A percentile compares a stretch with the other conserved stretches of the same genome.
Evolutionary conservation across 2,329 filamentous ascomycete genomes (phyloP).

Genomic region (Knoxdaviesia capensis): DNA sequence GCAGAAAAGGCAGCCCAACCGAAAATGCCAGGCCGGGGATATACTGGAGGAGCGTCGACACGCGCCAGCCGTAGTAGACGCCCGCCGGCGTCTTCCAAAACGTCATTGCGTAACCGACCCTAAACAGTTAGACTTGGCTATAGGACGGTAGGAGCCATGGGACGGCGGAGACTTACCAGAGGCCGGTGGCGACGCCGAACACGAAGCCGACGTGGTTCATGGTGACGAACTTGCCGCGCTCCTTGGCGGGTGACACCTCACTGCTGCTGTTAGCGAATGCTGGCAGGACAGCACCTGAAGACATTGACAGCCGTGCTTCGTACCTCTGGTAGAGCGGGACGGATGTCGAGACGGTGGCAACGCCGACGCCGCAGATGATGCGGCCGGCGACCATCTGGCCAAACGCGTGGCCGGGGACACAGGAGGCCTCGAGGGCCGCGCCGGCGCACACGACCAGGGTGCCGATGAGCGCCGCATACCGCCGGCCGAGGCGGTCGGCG

Average conservation of each 20-base stretch:
- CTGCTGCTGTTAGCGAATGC: constrained; percentile 11
- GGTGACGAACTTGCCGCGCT: constrained; percentile 34
- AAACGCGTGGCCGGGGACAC: constrained; percentile 18
- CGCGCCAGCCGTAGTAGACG: constrained; percentile 28
- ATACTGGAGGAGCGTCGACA: constrained; percentile 29
- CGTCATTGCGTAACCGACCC: constrained; percentile 34
- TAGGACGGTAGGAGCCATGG: background rate
- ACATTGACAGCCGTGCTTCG: background rate
- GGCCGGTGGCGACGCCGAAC: constrained; percentile 28
- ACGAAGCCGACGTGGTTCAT: constrained; percentile 40
- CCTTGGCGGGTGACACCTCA: constrained; percentile 30
- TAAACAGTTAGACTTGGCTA: constrained; percentile 9
- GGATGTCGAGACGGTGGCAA: constrained; percentile 32
- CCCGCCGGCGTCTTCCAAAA: constrained; percentile 26
- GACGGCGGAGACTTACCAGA: constrained; percentile 21
- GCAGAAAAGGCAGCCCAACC: constrained; percentile 26
- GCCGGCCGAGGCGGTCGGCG: constrained; percentile 29
- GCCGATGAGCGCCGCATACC: constrained; percentile 27
- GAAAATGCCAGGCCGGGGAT: constrained; percentile 29
- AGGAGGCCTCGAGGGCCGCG: constrained; percentile 23
- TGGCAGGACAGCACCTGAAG: background rate
- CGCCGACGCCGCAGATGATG: constrained; percentile 29
- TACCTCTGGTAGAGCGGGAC: constrained; percentile 38
- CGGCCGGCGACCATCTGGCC: constrained; percentile 29
- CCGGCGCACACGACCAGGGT: constrained; percentile 25